phyloP scores from a whole-genome alignment of 2,329 filamentous ascomycete genomes.

The Drechslera avenae region DNA sequence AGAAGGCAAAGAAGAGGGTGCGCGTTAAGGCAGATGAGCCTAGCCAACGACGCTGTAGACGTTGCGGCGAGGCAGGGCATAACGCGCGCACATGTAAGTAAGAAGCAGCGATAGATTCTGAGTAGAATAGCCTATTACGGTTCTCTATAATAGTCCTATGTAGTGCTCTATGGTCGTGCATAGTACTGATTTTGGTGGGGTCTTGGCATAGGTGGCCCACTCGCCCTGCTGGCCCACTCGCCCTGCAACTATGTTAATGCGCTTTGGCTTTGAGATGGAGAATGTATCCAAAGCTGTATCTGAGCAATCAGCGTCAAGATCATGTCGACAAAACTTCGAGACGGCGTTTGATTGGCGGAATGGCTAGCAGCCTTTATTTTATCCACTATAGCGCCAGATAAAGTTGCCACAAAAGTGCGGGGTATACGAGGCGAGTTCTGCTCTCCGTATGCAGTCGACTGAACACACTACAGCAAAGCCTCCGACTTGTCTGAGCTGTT shows the following conservation, averaged over 20 bases:
- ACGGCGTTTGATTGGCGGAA: too few relatives aligned
- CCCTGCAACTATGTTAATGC: background rate
- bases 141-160: background rate
- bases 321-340: too few relatives aligned
- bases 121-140: slow-evolving; percentile 4
- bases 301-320: too few relatives aligned
- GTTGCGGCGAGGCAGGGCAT: slow-evolving; percentile 1
- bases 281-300: too few relatives aligned
- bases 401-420: too few relatives aligned
- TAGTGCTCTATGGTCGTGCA: background rate
- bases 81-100: slow-evolving; percentile 3
- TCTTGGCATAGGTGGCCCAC: background rate
- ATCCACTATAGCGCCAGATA: too few relatives aligned
- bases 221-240: background rate
- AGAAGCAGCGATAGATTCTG: background rate
- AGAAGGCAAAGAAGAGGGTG: slow-evolving; percentile 12
- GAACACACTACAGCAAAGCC: too few relatives aligned
- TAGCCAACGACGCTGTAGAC: background rate
- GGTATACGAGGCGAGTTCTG: too few relatives aligned
- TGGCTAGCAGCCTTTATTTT: too few relatives aligned
- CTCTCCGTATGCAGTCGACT: too few relatives aligned
- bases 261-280: too few relatives aligned
- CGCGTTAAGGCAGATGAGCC: background rate
- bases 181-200: slow-evolving; percentile 2
- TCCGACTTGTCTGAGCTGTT: too few relatives aligned